Evolutionary conservation across 805 yeast species (phyloP).

Genomic region (Candida boidinii): DNA sequence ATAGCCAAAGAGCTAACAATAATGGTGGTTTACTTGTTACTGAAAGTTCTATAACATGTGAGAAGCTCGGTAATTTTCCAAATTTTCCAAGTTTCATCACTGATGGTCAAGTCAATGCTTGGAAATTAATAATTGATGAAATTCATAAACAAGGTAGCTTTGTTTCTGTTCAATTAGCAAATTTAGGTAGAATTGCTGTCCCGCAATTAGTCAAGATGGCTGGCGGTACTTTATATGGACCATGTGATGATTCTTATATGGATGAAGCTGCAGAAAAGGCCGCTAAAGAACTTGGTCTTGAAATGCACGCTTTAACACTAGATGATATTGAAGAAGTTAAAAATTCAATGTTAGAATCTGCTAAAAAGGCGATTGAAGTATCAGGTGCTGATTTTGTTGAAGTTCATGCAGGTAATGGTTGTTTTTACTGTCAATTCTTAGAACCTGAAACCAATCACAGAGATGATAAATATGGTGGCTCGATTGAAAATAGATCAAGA

Average conservation of each 20-base stretch:
- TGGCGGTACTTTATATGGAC: slow-evolving; percentile 15
- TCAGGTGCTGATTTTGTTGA: slow-evolving; percentile 22
- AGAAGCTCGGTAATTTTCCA: slow-evolving; percentile 14
- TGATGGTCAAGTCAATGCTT: slow-evolving; percentile 34
- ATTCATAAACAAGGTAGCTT: slow-evolving; percentile 37
- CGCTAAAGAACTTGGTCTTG: slow-evolving; percentile 1
- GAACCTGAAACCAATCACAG: slow-evolving; percentile 15
- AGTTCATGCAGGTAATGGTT: slow-evolving; percentile 23
- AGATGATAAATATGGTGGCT: slow-evolving; percentile 24
- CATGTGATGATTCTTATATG: slow-evolving; percentile 22
- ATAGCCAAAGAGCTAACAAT: slow-evolving; percentile 36
- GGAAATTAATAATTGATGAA: slow-evolving; percentile 28
- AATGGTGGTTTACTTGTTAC: slow-evolving; percentile 41
- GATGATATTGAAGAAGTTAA: slow-evolving; percentile 5
- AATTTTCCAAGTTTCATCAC: slow-evolving; percentile 36
- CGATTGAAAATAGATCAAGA: slow-evolving; percentile 21
- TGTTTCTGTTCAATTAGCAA: slow-evolving; percentile 38
- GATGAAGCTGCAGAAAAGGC: slow-evolving; percentile 8
- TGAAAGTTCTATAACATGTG: slow-evolving; percentile 3
- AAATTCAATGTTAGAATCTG: slow-evolving; percentile 12
- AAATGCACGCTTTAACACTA: slow-evolving; percentile 17
- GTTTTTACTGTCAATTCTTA: slow-evolving; percentile 18
- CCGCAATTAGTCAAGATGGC: slow-evolving; percentile 25
- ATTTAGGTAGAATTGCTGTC: slow-evolving; percentile 24
- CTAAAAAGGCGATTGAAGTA: slow-evolving; percentile 14